These are phyloP conservation scores for Solanum etuberosum DNA, from an alignment of 257 asterid species.

Conservation along the genomic window DNA sequence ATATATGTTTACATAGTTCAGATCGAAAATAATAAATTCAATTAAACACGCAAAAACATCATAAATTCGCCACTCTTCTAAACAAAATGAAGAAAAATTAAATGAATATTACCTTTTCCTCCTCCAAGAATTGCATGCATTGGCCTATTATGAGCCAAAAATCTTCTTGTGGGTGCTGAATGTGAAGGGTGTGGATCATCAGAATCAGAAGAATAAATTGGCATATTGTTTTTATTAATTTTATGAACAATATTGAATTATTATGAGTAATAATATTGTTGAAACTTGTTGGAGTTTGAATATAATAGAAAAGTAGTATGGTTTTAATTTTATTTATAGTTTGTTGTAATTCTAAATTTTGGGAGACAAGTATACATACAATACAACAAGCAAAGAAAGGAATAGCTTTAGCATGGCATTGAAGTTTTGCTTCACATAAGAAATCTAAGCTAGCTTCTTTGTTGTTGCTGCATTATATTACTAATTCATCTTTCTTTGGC, in stretches of 20 bases:
- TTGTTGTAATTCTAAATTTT: conserved; percentile 5
- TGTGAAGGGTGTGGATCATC: background rate
- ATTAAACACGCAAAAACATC: background rate
- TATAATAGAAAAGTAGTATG: background rate
- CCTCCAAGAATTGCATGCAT: conserved; percentile 45
- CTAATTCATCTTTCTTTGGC: background rate
- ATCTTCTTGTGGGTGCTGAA: conserved; percentile 3
- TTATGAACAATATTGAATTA: background rate
- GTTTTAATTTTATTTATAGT: background rate
- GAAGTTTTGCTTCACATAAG: background rate
- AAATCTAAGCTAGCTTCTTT: background rate
- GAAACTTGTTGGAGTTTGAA: background rate
- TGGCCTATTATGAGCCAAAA: conserved; percentile 34
- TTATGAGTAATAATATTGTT: background rate
- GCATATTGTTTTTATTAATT: background rate
- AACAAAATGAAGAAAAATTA: background rate
- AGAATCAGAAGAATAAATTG: conserved; percentile 10
- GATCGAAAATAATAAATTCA: background rate
- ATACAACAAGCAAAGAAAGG: conserved; percentile 25
- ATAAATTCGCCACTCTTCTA: rapidly evolving
- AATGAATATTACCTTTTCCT: conserved; percentile 30
- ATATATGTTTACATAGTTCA: background rate
- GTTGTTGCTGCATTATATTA: background rate
- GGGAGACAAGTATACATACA: background rate
- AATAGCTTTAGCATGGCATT: conserved; percentile 32